Base-by-base conservation (phyloP, 495 filamentous ascomycete species). In the Talaromyces borbonicus region DNA sequence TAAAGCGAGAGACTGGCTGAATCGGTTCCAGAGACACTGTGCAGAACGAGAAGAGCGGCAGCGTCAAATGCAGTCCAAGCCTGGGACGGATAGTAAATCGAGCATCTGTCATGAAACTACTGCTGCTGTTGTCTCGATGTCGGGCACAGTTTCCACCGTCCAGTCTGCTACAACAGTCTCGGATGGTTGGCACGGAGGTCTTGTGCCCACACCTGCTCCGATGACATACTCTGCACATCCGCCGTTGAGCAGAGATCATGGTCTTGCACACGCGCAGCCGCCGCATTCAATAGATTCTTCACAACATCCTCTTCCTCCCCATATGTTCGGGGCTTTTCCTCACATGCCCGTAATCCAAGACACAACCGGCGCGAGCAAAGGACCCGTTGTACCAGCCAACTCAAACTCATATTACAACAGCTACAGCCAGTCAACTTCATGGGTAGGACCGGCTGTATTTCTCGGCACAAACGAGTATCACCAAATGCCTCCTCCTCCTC, bases 1-100 rank as follows among this genome's bases (percentile, higher is more conserved):
- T 22, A 65, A 60, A 44, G 58, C 58, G 8, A 56, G 62, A 23
- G 54, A 62, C 37, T 69, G 66, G 66, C 60, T 61, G 15, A 57
- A 63, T 1, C 56, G 56, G n/a, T 41, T 69, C 18, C 55, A 67
- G 39, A 52, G 55, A 29, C 54, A 58, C 24, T 53, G 48, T 6
- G 42, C 32, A 22, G 46, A 56, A 15, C 46, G 23, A 15, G 38
- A 53, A 24, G 40, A 27, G 8, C 41, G 36, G 22, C 14, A 7
- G 12, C 43, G 18, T n/a, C n/a, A n/a, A 25, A 19, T n/a, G 14
- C 18, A 46, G 26, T n/a, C 6, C 18, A 19, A 31, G 9, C 26
- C 41, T 26, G 20, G 20, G 27, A 29, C 7, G 14, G 29, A 8
- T 8, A 35, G 19, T 16, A 35, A 33, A 5, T 4, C 5, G 3